A percentile compares a stretch with the other conserved stretches of the same genome.
phyloP scores from a whole-genome alignment of 139 green algal genomes.

The Eudorina sp. region DNA sequence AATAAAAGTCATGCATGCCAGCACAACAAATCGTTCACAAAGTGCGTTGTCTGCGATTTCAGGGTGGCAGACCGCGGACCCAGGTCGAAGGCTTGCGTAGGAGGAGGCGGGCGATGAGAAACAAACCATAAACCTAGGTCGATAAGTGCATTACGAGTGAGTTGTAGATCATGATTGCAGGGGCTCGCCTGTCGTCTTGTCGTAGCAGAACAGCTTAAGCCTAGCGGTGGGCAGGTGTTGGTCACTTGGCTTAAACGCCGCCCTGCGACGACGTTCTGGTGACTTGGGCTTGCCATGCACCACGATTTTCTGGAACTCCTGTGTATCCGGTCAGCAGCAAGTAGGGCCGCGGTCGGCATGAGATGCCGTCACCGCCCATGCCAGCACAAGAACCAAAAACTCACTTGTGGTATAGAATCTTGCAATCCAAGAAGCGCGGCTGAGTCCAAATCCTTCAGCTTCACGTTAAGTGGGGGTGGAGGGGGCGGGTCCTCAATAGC shows the following conservation, averaged over 20 bases:
- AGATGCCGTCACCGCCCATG: neutral
- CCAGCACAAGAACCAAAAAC: neutral
- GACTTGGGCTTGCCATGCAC: conserved; percentile 25
- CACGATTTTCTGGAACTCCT: conserved; percentile 45
- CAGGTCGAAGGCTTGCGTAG: neutral
- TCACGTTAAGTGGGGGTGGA: neutral
- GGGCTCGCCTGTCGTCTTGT: conserved; percentile 43
- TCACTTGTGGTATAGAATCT: conserved; percentile 11
- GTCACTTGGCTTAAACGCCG: conserved; percentile 26
- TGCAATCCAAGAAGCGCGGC: neutral
- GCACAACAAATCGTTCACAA: neutral
- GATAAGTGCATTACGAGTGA: too few species aligned
- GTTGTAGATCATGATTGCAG: too few species aligned
- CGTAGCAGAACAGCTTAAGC: conserved; percentile 44
- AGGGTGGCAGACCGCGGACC: neutral
- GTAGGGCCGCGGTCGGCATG: neutral
- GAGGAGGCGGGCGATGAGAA: neutral
- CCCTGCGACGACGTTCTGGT: neutral
- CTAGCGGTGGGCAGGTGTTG: conserved; percentile 37
- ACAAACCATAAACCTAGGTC: too few species aligned
- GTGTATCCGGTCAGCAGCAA: neutral
- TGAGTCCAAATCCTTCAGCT: neutral
- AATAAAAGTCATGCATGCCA: too few species aligned
- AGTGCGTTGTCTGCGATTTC: neutral
- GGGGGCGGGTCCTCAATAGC: conserved; percentile 1